These are phyloP conservation scores for sunflower (Helianthus annuus) DNA, from an alignment of 129 eudicot species.

Conservation along the genomic window HanXRQr2.0-SUNRISE NC_035443.2:10011457-10011956, in stretches of 20 bases:
- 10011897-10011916: neutral
- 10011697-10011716: neutral
- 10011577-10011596: constrained; percentile 96
- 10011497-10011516: neutral
- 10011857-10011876: constrained; percentile 32
- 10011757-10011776: constrained; percentile 99
- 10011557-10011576: constrained; percentile 99
- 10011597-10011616: constrained; percentile 86
- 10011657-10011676: constrained; percentile 64
- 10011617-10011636: constrained; percentile 73
- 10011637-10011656: constrained; percentile 87
- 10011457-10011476: too few species aligned
- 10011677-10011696: constrained; percentile 11
- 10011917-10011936: too few species aligned
- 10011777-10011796: constrained; percentile 97
- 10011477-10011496: too few species aligned
- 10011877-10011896: neutral
- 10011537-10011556: constrained; percentile 14
- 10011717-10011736: neutral
- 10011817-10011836: constrained; percentile 89
- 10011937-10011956: too few species aligned
- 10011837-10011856: constrained; percentile 98
- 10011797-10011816: constrained; percentile 96
- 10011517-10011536: neutral
- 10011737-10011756: constrained; percentile 69